Conservation (phyloP, 768 basidiomycete genomes). For the Agaricus subrufescens region DNA sequence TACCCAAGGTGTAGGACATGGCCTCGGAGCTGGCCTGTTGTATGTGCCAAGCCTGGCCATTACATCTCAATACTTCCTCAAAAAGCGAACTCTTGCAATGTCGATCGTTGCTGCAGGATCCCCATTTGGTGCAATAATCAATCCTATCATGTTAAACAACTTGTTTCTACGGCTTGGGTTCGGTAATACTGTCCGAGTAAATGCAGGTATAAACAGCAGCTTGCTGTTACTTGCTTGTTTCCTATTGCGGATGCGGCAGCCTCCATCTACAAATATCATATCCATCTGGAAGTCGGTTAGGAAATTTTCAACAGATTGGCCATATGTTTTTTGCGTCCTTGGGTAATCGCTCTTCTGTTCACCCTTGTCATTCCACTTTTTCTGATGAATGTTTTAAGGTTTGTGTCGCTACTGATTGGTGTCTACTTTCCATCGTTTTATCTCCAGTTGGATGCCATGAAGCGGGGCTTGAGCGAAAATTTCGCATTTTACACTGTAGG, state of each 20-base stretch:
- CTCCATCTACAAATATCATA: slow-evolving; percentile 2
- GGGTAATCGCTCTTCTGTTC: not conserved
- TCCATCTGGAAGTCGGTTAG: not conserved
- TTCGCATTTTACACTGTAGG: slow-evolving; percentile 38
- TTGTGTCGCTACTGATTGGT: slow-evolving; percentile 19
- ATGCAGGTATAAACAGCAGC: slow-evolving; percentile 14
- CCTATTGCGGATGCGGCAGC: slow-evolving; percentile 6
- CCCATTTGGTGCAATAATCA: slow-evolving; percentile 29
- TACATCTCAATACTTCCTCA: slow-evolving; percentile 40
- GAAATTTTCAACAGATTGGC: slow-evolving; percentile 3
- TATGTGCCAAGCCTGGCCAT: slow-evolving; percentile 40
- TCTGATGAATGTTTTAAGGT: slow-evolving; percentile 1
- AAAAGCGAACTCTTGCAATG: slow-evolving; percentile 39
- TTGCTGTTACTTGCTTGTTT: slow-evolving; percentile 12
- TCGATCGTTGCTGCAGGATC: slow-evolving; percentile 25
- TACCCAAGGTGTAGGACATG: slow-evolving; percentile 42
- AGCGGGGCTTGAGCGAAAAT: slow-evolving; percentile 23
- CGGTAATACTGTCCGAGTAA: slow-evolving; percentile 12
- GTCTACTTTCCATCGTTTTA: slow-evolving; percentile 34
- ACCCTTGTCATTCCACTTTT: not conserved
- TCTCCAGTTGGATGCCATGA: slow-evolving; percentile 31
- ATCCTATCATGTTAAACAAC: slow-evolving; percentile 51
- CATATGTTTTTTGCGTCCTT: slow-evolving; percentile 1
- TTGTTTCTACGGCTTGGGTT: slow-evolving; percentile 21
- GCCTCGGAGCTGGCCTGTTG: slow-evolving; percentile 37